Evolutionary conservation across 441 rosid genomes (phyloP), one percentile per base, ranked within the genome.

Genomic region (Erodium chrysanthum): DNA sequence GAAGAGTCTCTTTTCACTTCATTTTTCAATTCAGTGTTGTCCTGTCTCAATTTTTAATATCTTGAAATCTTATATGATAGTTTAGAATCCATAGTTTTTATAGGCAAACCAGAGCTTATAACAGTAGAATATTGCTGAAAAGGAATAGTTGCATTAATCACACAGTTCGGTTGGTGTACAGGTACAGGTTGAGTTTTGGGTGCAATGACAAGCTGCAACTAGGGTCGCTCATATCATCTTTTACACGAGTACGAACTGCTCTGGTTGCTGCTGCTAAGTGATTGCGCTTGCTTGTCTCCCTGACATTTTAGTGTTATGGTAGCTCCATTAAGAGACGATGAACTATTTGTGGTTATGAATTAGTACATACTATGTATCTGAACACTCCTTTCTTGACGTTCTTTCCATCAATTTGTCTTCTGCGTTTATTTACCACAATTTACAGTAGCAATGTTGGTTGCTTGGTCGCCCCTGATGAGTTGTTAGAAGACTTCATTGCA

Each of bases 151-250:
- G n/a, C 58, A 50, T 5, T 50, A 17, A 50, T 50, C 0, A 52
- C 59, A 15, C 2, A 5, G 3, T 52, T 52, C 6, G 59, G 22
- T 5, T 15, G 5, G 17, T 52, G 2, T 52, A 52, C 64, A 59
- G 64, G 64, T 59, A 59, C 64, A 33, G 77, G 73, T 50, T 74
- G 73, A 50, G 70, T 31, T 70, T 74, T 7, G 77, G 64, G 7
- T 74, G 77, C 77, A 70, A 61, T 27, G 77, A 74, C 56, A 74
- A 68, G 58, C 58, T 74, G 66, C 77, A 69, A 20, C 40, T 74
- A 9, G 77, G 77, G 10, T 69, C 73, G 12, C 73, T 74, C 59
- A 66, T 74, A 15, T 31, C 77, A 15, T 61, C 58, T 5, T 74
- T 74, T 66, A 66, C 77, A 4, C 67, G 70, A 29, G 73, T 73